phyloP scores from a whole-genome alignment of 306 rosid genomes.

The Sphenostylis stenocarpa region DNA sequence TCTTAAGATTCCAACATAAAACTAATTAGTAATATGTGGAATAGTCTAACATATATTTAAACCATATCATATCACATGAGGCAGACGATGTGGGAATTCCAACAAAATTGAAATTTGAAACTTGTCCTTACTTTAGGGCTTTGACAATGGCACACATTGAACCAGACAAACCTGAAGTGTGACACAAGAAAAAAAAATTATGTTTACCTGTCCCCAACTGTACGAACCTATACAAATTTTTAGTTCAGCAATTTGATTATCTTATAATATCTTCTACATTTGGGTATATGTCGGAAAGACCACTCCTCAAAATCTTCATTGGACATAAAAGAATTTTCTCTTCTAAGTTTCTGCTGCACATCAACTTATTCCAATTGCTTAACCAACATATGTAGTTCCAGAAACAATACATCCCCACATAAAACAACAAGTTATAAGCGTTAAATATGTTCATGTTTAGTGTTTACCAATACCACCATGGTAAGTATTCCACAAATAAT shows the following conservation, averaged over 20 bases:
- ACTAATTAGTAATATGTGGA: no score
- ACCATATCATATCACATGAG: no score
- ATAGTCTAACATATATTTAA: no score
- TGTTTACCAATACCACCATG: neutral
- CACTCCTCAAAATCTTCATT: neutral
- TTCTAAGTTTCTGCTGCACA: neutral
- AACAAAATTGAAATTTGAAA: no score
- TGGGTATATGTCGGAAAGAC: neutral
- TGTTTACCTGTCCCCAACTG: neutral
- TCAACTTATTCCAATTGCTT: neutral
- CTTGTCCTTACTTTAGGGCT: neutral
- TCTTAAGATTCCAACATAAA: no score
- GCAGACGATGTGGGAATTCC: no score
- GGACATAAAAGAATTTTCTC: neutral
- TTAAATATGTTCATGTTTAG: neutral
- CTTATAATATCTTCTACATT: neutral
- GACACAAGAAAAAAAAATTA: neutral
- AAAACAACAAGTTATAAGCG: neutral
- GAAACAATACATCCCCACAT: conserved; percentile 3
- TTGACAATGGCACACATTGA: neutral
- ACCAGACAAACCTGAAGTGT: neutral
- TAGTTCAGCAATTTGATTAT: neutral
- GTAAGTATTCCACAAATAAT: conserved; percentile 14
- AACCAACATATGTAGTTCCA: neutral
- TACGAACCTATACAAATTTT: neutral